Evolutionary conservation across 108 stramenopile species (phyloP).

Genomic region (Pseudonitzschia delicatissima): DNA sequence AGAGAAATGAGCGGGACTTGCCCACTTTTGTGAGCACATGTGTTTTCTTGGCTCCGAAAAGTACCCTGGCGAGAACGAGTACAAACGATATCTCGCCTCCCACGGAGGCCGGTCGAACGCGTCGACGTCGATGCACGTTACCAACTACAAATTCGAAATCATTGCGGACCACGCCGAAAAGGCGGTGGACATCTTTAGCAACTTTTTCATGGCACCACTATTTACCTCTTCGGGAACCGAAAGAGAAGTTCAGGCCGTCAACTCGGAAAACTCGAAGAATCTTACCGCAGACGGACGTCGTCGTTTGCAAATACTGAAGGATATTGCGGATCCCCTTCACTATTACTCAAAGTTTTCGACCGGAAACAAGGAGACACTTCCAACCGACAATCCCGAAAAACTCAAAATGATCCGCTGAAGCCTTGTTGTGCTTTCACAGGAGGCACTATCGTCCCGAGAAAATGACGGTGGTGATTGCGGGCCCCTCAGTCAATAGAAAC

Average conservation of each 20-base stretch:
- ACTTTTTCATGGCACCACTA: slow-evolving; percentile 77
- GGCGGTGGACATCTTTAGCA: slow-evolving; percentile 77
- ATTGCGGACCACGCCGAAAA: slow-evolving; percentile 68
- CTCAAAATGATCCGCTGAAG: slow-evolving; percentile 52
- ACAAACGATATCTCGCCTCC: slow-evolving; percentile 61
- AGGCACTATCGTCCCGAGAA: slow-evolving; percentile 77
- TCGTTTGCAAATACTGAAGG: slow-evolving; percentile 80
- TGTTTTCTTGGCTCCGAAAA: slow-evolving; percentile 81
- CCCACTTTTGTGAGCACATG: slow-evolving; percentile 93
- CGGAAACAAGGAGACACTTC: slow-evolving; percentile 69
- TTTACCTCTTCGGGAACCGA: slow-evolving; percentile 71
- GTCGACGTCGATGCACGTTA: slow-evolving; percentile 71
- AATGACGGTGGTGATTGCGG: slow-evolving; percentile 73
- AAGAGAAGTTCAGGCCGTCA: slow-evolving; percentile 86
- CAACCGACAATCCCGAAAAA: slow-evolving; percentile 43
- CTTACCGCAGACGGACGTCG: slow-evolving; percentile 69
- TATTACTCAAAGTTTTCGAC: slow-evolving; percentile 87
- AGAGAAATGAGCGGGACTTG: slow-evolving; percentile 70
- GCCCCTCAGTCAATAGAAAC: slow-evolving; percentile 77
- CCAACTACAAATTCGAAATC: slow-evolving; percentile 86
- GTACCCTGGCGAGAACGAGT: slow-evolving; percentile 81
- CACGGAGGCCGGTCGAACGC: slow-evolving; percentile 88
- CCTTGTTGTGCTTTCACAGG: slow-evolving; percentile 78
- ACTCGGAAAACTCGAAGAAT: slow-evolving; percentile 89
- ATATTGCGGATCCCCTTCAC: slow-evolving; percentile 54